Percentiles rank a stretch among this genome's conserved stretches.
phyloP scores from a whole-genome alignment of 495 filamentous ascomycete species.

The Aspergillus bertholletiae region DNA sequence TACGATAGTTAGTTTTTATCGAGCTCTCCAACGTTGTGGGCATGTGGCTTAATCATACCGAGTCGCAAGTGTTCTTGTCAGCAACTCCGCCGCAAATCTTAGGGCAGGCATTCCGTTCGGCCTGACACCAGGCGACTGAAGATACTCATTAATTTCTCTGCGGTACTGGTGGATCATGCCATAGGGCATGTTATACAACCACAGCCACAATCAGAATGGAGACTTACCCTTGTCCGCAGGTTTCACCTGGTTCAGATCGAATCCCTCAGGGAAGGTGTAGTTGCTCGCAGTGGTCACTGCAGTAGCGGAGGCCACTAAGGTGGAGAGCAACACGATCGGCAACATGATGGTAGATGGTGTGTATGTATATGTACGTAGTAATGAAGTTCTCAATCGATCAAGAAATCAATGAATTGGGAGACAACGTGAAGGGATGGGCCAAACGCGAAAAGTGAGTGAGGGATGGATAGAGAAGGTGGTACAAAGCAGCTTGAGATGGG shows the following conservation, averaged over 20 bases:
- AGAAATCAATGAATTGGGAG: neutral
- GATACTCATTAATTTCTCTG: neutral
- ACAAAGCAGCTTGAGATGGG: neutral
- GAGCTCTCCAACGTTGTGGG: neutral
- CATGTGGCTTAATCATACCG: slow-evolving; percentile 28
- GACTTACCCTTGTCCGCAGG: slow-evolving; percentile 24
- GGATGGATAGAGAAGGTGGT: neutral
- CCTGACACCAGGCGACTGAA: slow-evolving; percentile 43
- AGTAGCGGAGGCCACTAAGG: slow-evolving; percentile 27
- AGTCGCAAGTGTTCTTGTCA: slow-evolving; percentile 38
- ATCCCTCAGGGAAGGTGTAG: slow-evolving; percentile 38
- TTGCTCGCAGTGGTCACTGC: slow-evolving; percentile 22
- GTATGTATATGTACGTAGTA: neutral
- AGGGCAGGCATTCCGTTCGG: slow-evolving; percentile 45
- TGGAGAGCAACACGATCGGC: slow-evolving; percentile 30
- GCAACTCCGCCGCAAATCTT: slow-evolving; percentile 40
- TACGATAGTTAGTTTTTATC: slow-evolving; percentile 12
- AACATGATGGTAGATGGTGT: slow-evolving; percentile 26
- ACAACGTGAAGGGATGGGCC: no score
- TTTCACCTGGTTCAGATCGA: slow-evolving; percentile 32
- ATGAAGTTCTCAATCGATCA: slow-evolving; percentile 2
- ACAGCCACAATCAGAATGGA: neutral
- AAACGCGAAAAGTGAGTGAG: neutral
- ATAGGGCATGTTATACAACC: neutral
- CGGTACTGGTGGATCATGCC: slow-evolving; percentile 6